Base-by-base conservation (phyloP, 2,329 filamentous ascomycete species). In the Phialophora macrospora region DNA sequence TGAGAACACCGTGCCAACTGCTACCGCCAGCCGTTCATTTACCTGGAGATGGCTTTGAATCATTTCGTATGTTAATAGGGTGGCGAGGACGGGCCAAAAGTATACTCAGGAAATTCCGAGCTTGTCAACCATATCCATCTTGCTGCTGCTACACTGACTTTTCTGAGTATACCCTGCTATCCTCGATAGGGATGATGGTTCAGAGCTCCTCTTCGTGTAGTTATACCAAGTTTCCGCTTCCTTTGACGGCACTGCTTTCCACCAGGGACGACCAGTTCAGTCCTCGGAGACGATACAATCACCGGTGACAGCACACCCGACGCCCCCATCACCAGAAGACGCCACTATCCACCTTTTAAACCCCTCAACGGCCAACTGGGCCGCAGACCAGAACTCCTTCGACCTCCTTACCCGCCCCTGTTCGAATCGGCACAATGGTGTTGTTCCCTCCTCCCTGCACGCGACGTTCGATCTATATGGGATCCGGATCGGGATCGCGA, bases 1-100 rank as follows among this genome's bases (percentile, higher is more conserved):
- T 92, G 82, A 72, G 38, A 22, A n/a, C 8, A n/a, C 4, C 2
- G 6, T 44, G 14, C 38, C 14, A 20, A 7, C 38, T 44, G 17
- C 38, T 44, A 17, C 38, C 4, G 22, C 8, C 12, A 9, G 20
- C 20, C 11, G 48, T 14, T 51, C 20, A 51, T 20, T 7, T 51
- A 5, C 14, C 5, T 7, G 2, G 22, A 51, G 48, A 20, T 26
- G 48, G 17, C 14, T n/a, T 44, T 44, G 38, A n/a, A 44, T 44
- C 6, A 6, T 41, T 41, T 44, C 4, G 2, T 44, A n/a, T 44
- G 14, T 44, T 44, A 7, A 6, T n/a, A 44, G 38, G 4, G 7
- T 8, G n/a, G 2, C 17, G 6, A 2, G 17, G 1, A 8, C n/a
- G 17, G 38, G 17, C 20, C 8, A n/a, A n/a, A n/a, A n/a, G 14